Base-by-base conservation (phyloP, 2,329 filamentous ascomycete genomes). In the Phaeosphaeriaceae sp. region DNA sequence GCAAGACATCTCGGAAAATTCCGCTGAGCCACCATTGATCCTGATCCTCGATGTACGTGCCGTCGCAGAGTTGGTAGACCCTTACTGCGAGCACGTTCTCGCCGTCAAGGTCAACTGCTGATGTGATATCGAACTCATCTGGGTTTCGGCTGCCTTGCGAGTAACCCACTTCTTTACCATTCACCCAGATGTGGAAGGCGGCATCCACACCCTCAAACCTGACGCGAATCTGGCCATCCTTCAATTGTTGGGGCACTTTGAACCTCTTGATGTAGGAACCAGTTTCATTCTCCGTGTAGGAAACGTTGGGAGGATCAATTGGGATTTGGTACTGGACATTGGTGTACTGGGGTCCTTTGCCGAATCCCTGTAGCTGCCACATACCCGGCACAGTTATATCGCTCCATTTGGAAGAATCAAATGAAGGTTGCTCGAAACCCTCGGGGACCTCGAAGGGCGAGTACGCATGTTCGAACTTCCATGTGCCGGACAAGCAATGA, bases 181-280 rank as follows among this genome's bases (percentile, higher is more conserved):
- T 92, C 7, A 92, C 77, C 83, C 85, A 91, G 11, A 91, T 77
- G 72, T 91, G 88, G 66, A 89, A 92, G 0, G 89, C 87, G 66
- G 87, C 89, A 66, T 92, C 89, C 0, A 92, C 89, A 1, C 90
- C 90, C 55, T 92, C 89, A 60, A 91, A 92, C 11, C 89, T 81
- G 22, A 92, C 77, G 17, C 88, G 81, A 19, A 91, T 76, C 64
- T 91, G 88, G 46, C 77, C 70, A 10, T 77, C 78, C n/a, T 79
- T 77, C 79, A 83, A 86, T 8, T 77, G 72, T 1, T 75, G 55
- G 0, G 87, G 87, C 2, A 89, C 79, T 1, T 77, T 66, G 65
- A 91, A 89, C 3, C 73, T 77, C 10, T 83, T 83, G 15, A 84
- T 78, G 68, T 91, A 91, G 0, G 84, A 85, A 7, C 89, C 89